These are phyloP conservation scores for Candida sanyaensis DNA, from an alignment of 1,139 yeast species.

Conservation along the genomic window DNA sequence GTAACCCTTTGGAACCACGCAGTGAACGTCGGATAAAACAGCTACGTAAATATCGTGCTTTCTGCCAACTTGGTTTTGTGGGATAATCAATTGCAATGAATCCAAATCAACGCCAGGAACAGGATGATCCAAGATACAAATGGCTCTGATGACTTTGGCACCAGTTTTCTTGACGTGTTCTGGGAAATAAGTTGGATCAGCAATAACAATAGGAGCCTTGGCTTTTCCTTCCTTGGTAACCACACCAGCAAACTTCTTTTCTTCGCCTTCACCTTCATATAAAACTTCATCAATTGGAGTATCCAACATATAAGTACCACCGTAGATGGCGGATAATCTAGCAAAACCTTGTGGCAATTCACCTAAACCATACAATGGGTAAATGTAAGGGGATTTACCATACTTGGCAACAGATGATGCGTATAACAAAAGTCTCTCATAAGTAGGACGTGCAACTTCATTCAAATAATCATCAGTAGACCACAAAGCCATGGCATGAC, in stretches of 20 bases:
- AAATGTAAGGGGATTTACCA: conserved; percentile 95
- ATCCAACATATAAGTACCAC: conserved; percentile 98
- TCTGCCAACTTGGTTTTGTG: conserved; percentile 93
- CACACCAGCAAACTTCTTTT: conserved; percentile 76
- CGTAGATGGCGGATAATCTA: conserved; percentile 93
- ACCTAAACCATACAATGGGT: conserved; percentile 95
- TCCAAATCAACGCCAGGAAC: conserved; percentile 85
- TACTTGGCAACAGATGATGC: conserved; percentile 90
- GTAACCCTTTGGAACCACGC: conserved; percentile 88
- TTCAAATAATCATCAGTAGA: conserved; percentile 86
- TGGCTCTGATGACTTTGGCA: conserved; percentile 87
- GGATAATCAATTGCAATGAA: conserved; percentile 91
- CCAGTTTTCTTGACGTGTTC: conserved; percentile 85
- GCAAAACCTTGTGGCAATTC: conserved; percentile 99
- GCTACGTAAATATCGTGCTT: conserved; percentile 95
- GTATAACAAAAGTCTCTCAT: conserved; percentile 82
- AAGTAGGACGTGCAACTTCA: conserved; percentile 91
- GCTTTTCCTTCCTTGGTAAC: conserved; percentile 90
- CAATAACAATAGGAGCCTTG: conserved; percentile 90
- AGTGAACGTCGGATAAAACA: conserved; percentile 84
- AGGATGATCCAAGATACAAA: conserved; percentile 90
- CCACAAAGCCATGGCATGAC: conserved; percentile 99
- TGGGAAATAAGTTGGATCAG: conserved; percentile 98
- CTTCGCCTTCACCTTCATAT: conserved; percentile 51
- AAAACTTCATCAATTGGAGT: conserved; percentile 91